phyloP scores from a whole-genome alignment of 768 basidiomycete species.

The Tricholoma bakamatsutake region DNA sequence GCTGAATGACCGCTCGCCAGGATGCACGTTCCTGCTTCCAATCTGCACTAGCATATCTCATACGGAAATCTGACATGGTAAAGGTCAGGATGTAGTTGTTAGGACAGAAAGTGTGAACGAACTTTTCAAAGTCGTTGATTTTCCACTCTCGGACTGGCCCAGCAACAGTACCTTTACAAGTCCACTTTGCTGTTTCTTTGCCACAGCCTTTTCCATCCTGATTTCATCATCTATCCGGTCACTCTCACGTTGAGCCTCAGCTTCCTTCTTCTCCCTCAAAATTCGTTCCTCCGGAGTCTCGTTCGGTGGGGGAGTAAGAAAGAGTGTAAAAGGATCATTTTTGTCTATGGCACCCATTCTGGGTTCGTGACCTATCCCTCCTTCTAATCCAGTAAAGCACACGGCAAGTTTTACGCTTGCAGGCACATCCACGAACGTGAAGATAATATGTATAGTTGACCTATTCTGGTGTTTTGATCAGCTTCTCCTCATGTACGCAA shows the following conservation, averaged over 20 bases:
- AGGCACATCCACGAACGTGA: too few species aligned
- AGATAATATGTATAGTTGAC: too few species aligned
- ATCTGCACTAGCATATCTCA: constrained; percentile 54
- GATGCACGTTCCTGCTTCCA: constrained; percentile 63
- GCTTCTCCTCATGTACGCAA: too few species aligned
- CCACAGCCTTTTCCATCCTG: constrained; percentile 33
- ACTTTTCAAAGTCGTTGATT: constrained; percentile 60
- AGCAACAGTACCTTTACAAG: constrained; percentile 48
- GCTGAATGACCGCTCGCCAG: constrained; percentile 73
- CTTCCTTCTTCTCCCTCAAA: constrained; percentile 41
- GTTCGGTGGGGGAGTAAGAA: constrained; percentile 50
- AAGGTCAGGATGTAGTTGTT: background rate
- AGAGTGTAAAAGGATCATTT: constrained; percentile 52
- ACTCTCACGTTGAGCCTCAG: constrained; percentile 52
- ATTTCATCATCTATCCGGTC: constrained; percentile 55
- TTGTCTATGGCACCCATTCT: constrained; percentile 1
- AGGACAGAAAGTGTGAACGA: constrained; percentile 9
- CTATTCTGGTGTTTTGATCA: too few species aligned
- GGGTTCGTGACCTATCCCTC: background rate
- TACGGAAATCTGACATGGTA: constrained; percentile 54
- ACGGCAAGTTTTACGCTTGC: too few species aligned
- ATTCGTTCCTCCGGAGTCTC: constrained; percentile 46
- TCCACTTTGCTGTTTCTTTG: constrained; percentile 36
- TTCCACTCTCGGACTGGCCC: constrained; percentile 60
- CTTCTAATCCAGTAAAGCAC: too few species aligned